Evolutionary conservation across 257 asterid genomes (phyloP).

Genomic region (Solanum corneliomulleri): DNA sequence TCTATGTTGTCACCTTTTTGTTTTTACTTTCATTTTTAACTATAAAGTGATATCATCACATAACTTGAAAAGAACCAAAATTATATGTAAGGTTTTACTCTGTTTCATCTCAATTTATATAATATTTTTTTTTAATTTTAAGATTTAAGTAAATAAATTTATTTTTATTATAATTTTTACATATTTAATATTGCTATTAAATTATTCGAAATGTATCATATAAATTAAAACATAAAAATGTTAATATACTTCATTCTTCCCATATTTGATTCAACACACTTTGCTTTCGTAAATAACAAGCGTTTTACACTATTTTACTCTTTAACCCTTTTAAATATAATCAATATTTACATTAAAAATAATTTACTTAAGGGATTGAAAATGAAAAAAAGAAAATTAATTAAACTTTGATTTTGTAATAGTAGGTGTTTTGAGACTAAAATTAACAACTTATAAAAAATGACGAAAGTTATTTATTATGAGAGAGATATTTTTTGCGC

Average conservation of each 20-base stretch:
- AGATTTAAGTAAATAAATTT: neutral
- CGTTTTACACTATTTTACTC: neutral
- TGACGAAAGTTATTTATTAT: neutral
- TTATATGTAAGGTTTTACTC: neutral
- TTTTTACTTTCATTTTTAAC: neutral
- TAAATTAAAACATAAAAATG: neutral
- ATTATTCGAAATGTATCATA: neutral
- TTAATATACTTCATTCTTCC: neutral
- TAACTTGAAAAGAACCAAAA: neutral
- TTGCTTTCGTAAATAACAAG: neutral
- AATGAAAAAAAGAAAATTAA: neutral
- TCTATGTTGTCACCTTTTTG: neutral
- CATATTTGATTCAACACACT: neutral
- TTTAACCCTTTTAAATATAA: neutral
- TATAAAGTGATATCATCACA: neutral
- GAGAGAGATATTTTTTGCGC: neutral
- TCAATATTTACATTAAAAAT: neutral
- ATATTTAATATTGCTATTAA: fast-evolving
- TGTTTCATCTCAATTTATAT: neutral
- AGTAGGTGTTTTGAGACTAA: neutral
- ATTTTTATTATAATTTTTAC: too few species aligned
- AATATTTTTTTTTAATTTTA: fast-evolving
- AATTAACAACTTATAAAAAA: neutral
- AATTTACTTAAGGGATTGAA: neutral
- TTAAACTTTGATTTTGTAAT: neutral